Conservation (phyloP, 2,329 filamentous ascomycete genomes). For the Phialophora chinensis region DNA sequence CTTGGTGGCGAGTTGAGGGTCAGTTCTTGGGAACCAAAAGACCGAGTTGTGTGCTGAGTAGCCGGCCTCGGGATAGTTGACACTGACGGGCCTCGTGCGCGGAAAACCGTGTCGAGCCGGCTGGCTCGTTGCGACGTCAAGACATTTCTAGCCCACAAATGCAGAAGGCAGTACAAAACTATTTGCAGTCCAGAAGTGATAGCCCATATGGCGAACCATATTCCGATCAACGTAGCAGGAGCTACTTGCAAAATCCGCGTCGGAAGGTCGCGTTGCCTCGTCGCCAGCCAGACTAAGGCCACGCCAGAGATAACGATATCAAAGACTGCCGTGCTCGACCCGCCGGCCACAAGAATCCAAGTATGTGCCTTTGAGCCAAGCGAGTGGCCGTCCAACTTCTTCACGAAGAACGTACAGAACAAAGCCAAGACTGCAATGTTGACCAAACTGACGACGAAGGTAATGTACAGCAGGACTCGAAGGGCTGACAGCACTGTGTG, state of each 20-base stretch:
- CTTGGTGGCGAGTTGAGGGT: constrained; percentile 38
- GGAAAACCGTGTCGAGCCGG: constrained; percentile 33
- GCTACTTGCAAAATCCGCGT: constrained; percentile 21
- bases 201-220: constrained; percentile 38
- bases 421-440: constrained; percentile 28
- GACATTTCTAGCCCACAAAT: constrained; percentile 31
- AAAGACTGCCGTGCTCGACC: constrained; percentile 19
- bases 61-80: constrained; percentile 19
- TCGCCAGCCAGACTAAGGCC: constrained; percentile 35
- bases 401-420: constrained; percentile 31
- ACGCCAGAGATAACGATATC: constrained; percentile 32
- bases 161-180: constrained; percentile 31
- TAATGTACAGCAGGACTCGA: constrained; percentile 35
- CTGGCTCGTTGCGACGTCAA: constrained; percentile 28
- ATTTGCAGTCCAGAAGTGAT: constrained; percentile 25
- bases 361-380: constrained; percentile 21
- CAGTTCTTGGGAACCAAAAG: constrained; percentile 37
- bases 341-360: constrained; percentile 29
- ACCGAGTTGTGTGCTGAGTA: constrained; percentile 28
- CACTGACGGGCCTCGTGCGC: constrained; percentile 29
- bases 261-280: constrained; percentile 28
- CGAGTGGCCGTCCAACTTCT: constrained; percentile 25
- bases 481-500: constrained; percentile 23
- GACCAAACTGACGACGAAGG: constrained; percentile 32
- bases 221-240: constrained; percentile 26